Evolutionary conservation across 371 early-diverging fungal species (phyloP).

Genomic region (Apophysomyces trapeziformis): DNA sequence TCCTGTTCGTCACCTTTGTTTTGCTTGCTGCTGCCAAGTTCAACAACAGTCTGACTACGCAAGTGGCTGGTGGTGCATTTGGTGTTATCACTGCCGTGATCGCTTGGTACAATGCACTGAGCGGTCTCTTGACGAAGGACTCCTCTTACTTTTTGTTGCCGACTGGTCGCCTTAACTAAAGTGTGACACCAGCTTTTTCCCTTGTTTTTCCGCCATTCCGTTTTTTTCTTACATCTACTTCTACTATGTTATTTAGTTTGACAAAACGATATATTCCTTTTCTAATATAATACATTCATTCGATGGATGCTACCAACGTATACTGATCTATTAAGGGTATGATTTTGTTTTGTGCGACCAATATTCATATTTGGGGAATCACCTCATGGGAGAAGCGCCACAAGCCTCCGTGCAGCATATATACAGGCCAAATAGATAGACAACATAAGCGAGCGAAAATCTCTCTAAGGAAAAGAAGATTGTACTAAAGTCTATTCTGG

Average conservation of each 20-base stretch:
- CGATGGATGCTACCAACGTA: no score
- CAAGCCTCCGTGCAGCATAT: no score
- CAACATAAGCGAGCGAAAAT: no score
- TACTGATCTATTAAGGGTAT: no score
- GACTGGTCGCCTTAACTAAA: constrained; percentile 49
- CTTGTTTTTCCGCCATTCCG: constrained; percentile 2
- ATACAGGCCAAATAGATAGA: no score
- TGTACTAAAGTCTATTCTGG: no score
- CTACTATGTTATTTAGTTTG: not conserved
- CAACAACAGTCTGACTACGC: constrained; percentile 35
- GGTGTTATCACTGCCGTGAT: constrained; percentile 70
- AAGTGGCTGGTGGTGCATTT: constrained; percentile 67
- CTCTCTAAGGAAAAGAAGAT: no score
- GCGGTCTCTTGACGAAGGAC: constrained; percentile 61
- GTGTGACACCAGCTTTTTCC: not conserved
- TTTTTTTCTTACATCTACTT: constrained; percentile 1
- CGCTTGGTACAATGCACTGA: constrained; percentile 77
- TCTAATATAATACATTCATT: constrained; percentile 7
- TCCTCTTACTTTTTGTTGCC: constrained; percentile 66
- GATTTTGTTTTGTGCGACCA: no score
- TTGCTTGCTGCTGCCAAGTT: constrained; percentile 58
- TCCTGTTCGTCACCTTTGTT: constrained; percentile 67
- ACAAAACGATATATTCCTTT: not conserved
- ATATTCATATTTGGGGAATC: no score
- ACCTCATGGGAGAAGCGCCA: no score